Base-by-base conservation (phyloP, 2,329 filamentous ascomycete species). In the Sporothrix brasiliensis region DNA sequence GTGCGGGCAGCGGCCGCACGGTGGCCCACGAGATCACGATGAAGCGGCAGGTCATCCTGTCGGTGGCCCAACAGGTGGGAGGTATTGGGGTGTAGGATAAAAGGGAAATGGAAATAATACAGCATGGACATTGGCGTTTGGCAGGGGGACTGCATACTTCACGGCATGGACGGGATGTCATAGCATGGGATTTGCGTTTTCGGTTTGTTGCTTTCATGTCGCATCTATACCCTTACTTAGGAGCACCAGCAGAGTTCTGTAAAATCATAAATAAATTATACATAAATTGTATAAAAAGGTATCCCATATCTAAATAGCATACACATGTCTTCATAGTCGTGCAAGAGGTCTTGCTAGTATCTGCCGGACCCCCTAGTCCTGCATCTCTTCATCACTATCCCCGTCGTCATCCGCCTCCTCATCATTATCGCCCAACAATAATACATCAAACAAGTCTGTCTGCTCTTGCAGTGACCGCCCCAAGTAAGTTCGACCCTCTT, bases 401-500 rank as follows among this genome's bases (percentile, higher is more conserved):
- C 49, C 27, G n/a, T 69, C 69, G 16, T 50, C 27, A 4, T 61
- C 65, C 9, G 24, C 70, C 11, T 58, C 52, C 4, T 60, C 70
- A 24, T 61, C 34, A 11, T 70, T 63, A 6, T 68, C 66, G 1
- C 50, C 56, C 34, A 63, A 5, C 54, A 74, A 41, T 54, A 74
- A 27, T 5, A 70, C 69, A 6, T 67, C 56, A 21, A 72, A 72
- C 30, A 74, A 13, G 5, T 73, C 73, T 1, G 69, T 53, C 72
- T 74, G 71, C 61, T 74, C 73, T 52, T 74, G 71, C 49, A 74
- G 73, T 24, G 73, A 70, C 27, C 73, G 73, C 4, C 73, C 73
- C 21, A 68, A 27, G 6, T 68, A 52, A 4, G 67, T 67, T n/a
- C 70, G 56, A 6, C 70, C 72, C 1, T 70, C 58, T n/a, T 72